These are phyloP conservation scores for Claviceps sp. DNA, from an alignment of 2,329 filamentous ascomycete genomes.

Conservation along the genomic window DNA sequence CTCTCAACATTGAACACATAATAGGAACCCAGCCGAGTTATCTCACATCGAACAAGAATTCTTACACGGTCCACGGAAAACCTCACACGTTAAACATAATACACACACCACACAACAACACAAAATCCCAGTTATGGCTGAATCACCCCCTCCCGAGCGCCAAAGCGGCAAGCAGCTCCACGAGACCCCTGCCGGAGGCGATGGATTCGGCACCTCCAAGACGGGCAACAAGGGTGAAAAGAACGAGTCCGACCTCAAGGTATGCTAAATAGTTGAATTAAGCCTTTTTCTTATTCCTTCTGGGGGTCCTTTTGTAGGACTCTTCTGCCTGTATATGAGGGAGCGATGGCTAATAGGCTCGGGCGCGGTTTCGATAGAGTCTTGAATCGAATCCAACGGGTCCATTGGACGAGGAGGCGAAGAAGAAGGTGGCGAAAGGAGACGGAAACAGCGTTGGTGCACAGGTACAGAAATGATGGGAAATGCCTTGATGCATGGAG, in stretches of 20 bases:
- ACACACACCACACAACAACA: conserved; percentile 10
- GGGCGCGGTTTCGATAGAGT: conserved; percentile 19
- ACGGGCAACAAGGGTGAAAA: conserved; percentile 38
- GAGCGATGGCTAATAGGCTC: not conserved
- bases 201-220: conserved; percentile 44
- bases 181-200: conserved; percentile 40
- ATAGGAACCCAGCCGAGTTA: not conserved
- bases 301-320: too few species aligned
- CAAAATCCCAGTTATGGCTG: conserved; percentile 45
- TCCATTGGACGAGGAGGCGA: conserved; percentile 44
- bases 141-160: conserved; percentile 63
- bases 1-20: not conserved
- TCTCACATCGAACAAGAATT: too few species aligned
- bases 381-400: conserved; percentile 54
- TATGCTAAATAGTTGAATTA: conserved; percentile 14
- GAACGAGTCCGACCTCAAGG: conserved; percentile 38
- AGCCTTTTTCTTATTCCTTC: not conserved
- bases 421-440: conserved; percentile 47
- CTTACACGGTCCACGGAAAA: too few species aligned
- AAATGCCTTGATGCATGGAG: not conserved
- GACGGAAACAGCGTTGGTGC: conserved; percentile 7
- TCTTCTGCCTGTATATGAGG: too few species aligned
- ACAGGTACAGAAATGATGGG: conserved; percentile 3
- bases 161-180: conserved; percentile 53
- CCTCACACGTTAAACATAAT: too few species aligned